These are phyloP conservation scores for Chrysoporthe puriensis DNA, from an alignment of 2,329 filamentous ascomycete species.

Conservation along the genomic window DNA sequence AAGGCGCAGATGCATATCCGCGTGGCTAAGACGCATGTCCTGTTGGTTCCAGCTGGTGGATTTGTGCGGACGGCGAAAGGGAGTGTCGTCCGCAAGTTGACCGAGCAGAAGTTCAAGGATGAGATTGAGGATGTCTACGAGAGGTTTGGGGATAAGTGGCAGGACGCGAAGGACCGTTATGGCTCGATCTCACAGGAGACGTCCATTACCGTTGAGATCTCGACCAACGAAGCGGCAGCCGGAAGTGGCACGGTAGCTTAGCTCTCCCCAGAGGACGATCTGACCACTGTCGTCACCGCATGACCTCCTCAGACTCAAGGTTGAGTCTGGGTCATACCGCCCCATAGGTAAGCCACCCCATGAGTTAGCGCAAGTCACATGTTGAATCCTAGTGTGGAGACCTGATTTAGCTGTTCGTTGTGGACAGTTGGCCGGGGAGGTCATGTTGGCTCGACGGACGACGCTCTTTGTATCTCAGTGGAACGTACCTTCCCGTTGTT, in stretches of 20 bases:
- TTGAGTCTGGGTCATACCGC: too few relatives aligned
- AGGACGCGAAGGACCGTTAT: conserved; percentile 29
- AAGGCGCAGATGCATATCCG: conserved; percentile 29
- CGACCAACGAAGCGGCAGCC: neutral
- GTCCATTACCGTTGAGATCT: conserved; percentile 24
- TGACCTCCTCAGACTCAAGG: neutral
- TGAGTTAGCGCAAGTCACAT: conserved; percentile 33
- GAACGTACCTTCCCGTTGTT: too few relatives aligned
- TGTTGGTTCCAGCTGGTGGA: conserved; percentile 25
- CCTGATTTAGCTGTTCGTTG: too few relatives aligned
- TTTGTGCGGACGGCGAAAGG: conserved; percentile 32
- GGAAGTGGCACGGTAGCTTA: too few relatives aligned
- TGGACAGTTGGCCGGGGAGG: too few relatives aligned
- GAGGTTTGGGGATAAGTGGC: conserved; percentile 31
- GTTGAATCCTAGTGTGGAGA: too few relatives aligned
- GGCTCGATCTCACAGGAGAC: conserved; percentile 27
- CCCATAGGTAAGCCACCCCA: too few relatives aligned
- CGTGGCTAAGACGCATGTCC: conserved; percentile 30
- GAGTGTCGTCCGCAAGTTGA: conserved; percentile 27
- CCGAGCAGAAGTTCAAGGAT: conserved; percentile 27
- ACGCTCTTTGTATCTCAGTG: too few relatives aligned
- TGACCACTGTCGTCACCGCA: conserved; percentile 4
- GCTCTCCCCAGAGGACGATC: neutral
- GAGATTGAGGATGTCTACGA: conserved; percentile 26
- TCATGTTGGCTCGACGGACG: too few relatives aligned